These are phyloP conservation scores for Cylindrotheca closterium DNA, from an alignment of 108 stramenopile species.

Conservation along the genomic window DNA sequence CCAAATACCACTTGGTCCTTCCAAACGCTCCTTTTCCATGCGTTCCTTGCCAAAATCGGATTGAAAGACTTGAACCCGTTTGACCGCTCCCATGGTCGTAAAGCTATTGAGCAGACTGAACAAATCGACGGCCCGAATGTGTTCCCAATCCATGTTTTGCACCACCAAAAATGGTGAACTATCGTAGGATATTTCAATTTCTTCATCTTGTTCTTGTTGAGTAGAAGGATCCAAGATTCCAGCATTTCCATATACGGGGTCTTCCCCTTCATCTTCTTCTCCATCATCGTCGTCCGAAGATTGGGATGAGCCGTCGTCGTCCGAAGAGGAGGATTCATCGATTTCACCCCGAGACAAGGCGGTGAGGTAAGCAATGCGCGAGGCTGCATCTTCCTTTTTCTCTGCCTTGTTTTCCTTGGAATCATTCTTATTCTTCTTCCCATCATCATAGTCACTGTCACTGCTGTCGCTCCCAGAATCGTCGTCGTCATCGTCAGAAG, in stretches of 20 bases:
- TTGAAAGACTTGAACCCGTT: conserved; percentile 79
- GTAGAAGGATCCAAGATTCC: conserved; percentile 75
- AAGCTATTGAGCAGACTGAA: conserved; percentile 88
- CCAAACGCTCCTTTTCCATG: conserved; percentile 81
- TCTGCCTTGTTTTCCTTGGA: conserved; percentile 17
- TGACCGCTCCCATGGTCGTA: conserved; percentile 70
- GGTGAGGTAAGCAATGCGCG: conserved; percentile 91
- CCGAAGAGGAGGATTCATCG: conserved; percentile 61
- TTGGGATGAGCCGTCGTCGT: conserved; percentile 34
- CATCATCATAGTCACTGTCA: conserved; percentile 8
- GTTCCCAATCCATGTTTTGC: conserved; percentile 89
- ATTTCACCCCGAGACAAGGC: conserved; percentile 92
- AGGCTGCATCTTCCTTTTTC: conserved; percentile 60
- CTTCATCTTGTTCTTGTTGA: conserved; percentile 39
- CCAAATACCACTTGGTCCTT: conserved; percentile 82
- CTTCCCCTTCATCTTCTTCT: conserved; percentile 41
- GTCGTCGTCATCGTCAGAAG: neutral
- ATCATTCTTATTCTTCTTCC: conserved; percentile 1
- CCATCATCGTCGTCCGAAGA: conserved; percentile 46
- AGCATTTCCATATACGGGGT: conserved; percentile 57
- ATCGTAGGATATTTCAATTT: conserved; percentile 55
- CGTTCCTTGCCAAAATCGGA: conserved; percentile 87
- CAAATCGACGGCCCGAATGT: conserved; percentile 88
- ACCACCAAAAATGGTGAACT: conserved; percentile 76
- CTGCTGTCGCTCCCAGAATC: conserved; percentile 8